A percentile compares a stretch with the other conserved stretches of the same genome.
phyloP scores from a whole-genome alignment of 352 stramenopile species.

The Phytophthora chlamydospora region DNA sequence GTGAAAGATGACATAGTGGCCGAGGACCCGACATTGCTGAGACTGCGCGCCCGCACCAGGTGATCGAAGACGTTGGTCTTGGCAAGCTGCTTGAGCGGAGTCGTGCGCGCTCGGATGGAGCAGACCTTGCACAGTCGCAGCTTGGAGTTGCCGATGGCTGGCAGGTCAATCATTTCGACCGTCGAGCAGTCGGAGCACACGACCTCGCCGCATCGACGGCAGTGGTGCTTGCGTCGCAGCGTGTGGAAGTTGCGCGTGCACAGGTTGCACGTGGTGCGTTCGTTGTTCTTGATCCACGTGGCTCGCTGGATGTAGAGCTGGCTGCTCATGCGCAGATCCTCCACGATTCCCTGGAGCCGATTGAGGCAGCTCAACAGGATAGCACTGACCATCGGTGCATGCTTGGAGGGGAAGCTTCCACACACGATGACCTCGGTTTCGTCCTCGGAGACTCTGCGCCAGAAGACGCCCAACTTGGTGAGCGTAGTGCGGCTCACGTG shows the following conservation, averaged over 20 bases:
- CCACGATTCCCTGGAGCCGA: constrained; percentile 66
- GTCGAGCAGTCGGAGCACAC: constrained; percentile 84
- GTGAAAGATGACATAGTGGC: constrained; percentile 38
- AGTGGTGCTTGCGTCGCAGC: constrained; percentile 81
- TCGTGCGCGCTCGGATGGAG: constrained; percentile 75
- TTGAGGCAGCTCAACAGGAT: constrained; percentile 62
- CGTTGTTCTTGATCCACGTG: constrained; percentile 81
- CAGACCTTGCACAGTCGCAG: constrained; percentile 84
- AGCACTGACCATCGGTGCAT: constrained; percentile 59
- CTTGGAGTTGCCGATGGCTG: constrained; percentile 81
- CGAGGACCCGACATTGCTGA: constrained; percentile 55
- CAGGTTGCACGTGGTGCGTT: constrained; percentile 70
- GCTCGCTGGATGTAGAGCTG: constrained; percentile 75
- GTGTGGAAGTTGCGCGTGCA: constrained; percentile 84
- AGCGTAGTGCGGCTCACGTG: constrained; percentile 57
- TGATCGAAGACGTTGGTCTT: constrained; percentile 74
- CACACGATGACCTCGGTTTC: constrained; percentile 84
- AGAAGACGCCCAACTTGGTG: constrained; percentile 77
- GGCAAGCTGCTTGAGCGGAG: constrained; percentile 59
- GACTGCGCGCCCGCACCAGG: constrained; percentile 56
- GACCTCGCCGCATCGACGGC: constrained; percentile 80
- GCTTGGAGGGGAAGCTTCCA: constrained; percentile 76
- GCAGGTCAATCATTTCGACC: constrained; percentile 70
- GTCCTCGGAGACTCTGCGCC: constrained; percentile 65
- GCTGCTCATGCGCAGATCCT: constrained; percentile 77